A percentile compares a stretch with the other conserved stretches of the same genome.
phyloP scores from a whole-genome alignment of 306 rosid genomes.

The Sophora flavescens region DNA sequence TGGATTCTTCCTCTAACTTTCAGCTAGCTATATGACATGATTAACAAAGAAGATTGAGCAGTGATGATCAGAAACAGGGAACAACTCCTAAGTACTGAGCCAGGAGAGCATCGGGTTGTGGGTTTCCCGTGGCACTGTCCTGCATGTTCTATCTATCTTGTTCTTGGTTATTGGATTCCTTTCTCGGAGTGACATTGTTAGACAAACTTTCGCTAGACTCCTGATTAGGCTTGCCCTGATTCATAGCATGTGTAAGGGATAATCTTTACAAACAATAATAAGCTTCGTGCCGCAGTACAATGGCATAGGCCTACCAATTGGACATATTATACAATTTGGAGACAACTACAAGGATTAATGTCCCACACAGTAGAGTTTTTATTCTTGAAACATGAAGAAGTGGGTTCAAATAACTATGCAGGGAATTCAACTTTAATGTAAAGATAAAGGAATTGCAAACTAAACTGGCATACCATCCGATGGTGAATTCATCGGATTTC shows the following conservation, averaged over 20 bases:
- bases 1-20: constrained; percentile 35
- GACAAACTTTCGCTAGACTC: constrained; percentile 51
- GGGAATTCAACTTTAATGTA: constrained; percentile 14
- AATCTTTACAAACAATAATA: constrained; percentile 38
- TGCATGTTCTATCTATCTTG: constrained; percentile 40
- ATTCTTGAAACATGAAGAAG: constrained; percentile 7
- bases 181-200: constrained; percentile 41
- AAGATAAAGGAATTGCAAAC: constrained; percentile 18
- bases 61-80: constrained; percentile 35
- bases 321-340: constrained; percentile 15
- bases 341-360: constrained; percentile 30
- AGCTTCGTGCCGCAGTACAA: constrained; percentile 19
- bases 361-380: constrained; percentile 14
- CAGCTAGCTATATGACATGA: constrained; percentile 17
- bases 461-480: constrained; percentile 10
- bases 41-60: constrained; percentile 17
- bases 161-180: constrained; percentile 50
- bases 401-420: constrained; percentile 28
- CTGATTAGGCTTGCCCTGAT: constrained; percentile 59
- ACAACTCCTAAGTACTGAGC: constrained; percentile 16
- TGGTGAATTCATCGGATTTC: constrained; percentile 32
- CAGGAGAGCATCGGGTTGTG: constrained; percentile 21
- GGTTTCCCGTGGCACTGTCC: constrained; percentile 28
- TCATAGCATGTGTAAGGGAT: constrained; percentile 39
- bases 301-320: constrained; percentile 26